Base-by-base conservation (phyloP, 1,139 yeast genomes). In the Candida neerlandica region DNA sequence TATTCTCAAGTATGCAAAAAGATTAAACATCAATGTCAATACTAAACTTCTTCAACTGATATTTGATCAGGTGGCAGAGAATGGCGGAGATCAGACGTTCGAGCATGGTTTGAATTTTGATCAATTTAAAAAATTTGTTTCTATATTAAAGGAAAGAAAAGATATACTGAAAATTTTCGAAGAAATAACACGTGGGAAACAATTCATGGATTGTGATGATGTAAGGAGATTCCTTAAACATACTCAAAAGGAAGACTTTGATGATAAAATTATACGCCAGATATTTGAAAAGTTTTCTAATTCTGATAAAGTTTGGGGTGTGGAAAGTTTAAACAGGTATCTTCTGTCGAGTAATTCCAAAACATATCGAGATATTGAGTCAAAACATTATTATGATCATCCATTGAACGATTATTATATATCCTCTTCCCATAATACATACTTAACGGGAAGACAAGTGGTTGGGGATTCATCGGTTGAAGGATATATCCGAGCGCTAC, bases 391-490 rank as follows among this genome's bases (percentile, higher is more conserved):
- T 57, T 81, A 81, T 58, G 66, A 81, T 2, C 76, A 77, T 35
- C 98, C 99, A 0, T 63, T 95, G 40, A 89, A 84, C 59, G 94
- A 91, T 56, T 95, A 95, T 62, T 91, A 75, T 61, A 87, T 95
- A 29, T 89, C 97, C 0, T 89, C 97, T 0, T 91, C 98, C 0
- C 99, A 95, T 65, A 95, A 95, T 64, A 95, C 99, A 0, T 95
- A 94, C 63, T 72, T 95, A 10, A 69, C 84, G 23, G 99, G 98
- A 0, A 77, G 96, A 33, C 99, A 95, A 62, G 79, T 90, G n/a
- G 96, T 85, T 1, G 97, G 95, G n/a, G 84, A 81, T 14, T 89
- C 97, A 0, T 88, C 96, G 0, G 82, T 90, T 1, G 98, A 94
- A 61, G 96, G 96, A 0, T 95, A 94, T 58, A 85, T 90, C n/a